Evolutionary conservation across 345 rosid species (phyloP), one percentile per base, ranked within the genome.

Genomic region (Salix suchowensis): DNA sequence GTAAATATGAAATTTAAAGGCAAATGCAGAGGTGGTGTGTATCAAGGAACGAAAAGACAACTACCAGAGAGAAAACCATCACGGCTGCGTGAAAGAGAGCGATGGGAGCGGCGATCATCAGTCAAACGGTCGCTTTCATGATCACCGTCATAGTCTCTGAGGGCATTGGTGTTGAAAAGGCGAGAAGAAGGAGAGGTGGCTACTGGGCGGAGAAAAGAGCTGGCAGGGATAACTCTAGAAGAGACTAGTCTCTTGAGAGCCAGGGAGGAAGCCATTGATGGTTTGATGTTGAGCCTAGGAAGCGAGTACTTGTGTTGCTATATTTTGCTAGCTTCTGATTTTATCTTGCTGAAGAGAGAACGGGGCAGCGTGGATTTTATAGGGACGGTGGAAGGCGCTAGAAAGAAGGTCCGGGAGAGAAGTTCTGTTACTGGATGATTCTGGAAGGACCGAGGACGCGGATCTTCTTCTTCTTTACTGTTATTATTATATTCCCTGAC

Each of bases 111-210:
- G 62, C 70, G 80, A 36, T 80, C 82, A 34, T 70, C 86, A 7
- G 46, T 39, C 19, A 26, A 75, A 42, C 82, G 80, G 44, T 74
- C 81, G 24, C 30, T 7, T 19, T 74, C 79, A 1, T 60, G 82
- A 8, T 72, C 84, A 16, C 16, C 72, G 30, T 75, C 76, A 46
- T 21, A 70, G 19, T 77, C 70, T 70, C 78, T 83, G 23, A 70
- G 50, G 10, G 91, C 68, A 12, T 76, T 65, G 71, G 90, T 77
- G 80, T 83, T 83, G 84, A 86, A 87, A 70, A 80, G 76, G 66
- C 87, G 90, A n/a, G 76, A 71, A 0, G 84, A 21, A 11, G 85
- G 79, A 46, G 70, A 71, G 54, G 24, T 44, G 67, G 76, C 16
- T 32, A 65, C 68, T 1, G 79, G 12, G 13, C 79, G 72, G 66